Percentiles rank a stretch among this genome's conserved stretches.
Evolutionary conservation across 306 rosid species (phyloP).

Genomic region (Quercus berberidifolia): DNA sequence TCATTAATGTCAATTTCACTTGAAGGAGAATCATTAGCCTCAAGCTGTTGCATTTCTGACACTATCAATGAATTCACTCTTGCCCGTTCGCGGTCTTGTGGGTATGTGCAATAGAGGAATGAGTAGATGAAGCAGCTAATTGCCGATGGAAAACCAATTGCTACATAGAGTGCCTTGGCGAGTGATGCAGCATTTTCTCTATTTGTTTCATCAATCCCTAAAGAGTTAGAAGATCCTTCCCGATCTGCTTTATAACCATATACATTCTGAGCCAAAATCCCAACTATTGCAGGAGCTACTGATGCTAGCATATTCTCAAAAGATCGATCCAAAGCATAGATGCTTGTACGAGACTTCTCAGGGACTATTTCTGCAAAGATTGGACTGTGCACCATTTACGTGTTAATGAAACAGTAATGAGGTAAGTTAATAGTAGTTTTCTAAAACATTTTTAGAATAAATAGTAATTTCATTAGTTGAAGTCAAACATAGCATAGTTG

Average conservation of each 20-base stretch:
- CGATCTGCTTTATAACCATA: constrained; percentile 62
- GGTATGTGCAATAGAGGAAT: constrained; percentile 78
- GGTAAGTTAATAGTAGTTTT: no score
- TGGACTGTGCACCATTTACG: constrained; percentile 51
- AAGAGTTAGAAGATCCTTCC: constrained; percentile 45
- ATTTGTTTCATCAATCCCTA: constrained; percentile 49
- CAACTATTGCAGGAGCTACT: constrained; percentile 74
- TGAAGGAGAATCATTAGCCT: constrained; percentile 9
- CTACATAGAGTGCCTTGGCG: constrained; percentile 69
- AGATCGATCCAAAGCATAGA: constrained; percentile 73
- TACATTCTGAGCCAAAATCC: constrained; percentile 62
- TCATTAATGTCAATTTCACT: neutral
- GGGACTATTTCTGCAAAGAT: constrained; percentile 96
- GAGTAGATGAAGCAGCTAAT: constrained; percentile 63
- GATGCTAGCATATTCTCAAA: constrained; percentile 64
- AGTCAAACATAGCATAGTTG: neutral
- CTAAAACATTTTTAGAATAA: neutral
- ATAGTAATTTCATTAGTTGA: neutral
- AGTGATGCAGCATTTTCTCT: constrained; percentile 78
- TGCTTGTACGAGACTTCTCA: constrained; percentile 67
- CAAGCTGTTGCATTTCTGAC: constrained; percentile 68
- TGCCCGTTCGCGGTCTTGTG: constrained; percentile 74
- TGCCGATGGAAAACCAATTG: constrained; percentile 63
- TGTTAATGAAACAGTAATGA: neutral
- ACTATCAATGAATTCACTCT: constrained; percentile 52